Base-by-base conservation (phyloP, 108 stramenopile species). In the Fistulifera pelliculosa region DNA sequence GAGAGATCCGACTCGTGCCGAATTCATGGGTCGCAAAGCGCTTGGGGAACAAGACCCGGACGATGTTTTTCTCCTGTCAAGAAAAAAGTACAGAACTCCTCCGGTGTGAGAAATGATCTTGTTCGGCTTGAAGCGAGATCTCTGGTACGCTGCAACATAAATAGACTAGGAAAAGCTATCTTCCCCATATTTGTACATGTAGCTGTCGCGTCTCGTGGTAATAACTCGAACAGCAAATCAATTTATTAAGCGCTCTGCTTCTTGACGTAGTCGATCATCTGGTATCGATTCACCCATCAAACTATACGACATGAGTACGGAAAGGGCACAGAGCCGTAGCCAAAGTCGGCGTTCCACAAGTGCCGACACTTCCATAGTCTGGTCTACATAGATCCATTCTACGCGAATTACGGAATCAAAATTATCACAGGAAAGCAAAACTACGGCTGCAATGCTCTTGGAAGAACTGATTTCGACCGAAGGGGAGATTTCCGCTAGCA, bases 31-130 rank as follows among this genome's bases (percentile, higher is more conserved):
- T 70, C 38, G 88, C 81, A 21, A 90, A 90, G 56, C 66, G 88
- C 6, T 51, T 90, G 19, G 88, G 88, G 88, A 90, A 56, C 88
- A 90, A 69, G 88, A 79, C 38, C 88, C 88, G n/a, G 88, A 90
- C 54, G 84, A 85, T 56, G 88, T 84, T 0, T 90, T 90, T 61
- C 62, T 90, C 50, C 73, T 90, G 56, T 83, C 87, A 13, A 66
- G 81, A 27, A 83, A 75, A 41, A 19, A 35, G 6, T n/a, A 51
- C 21, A 45, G 21, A 21, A 21, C 44, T 45, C 16, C 44, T 45
- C 44, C 44, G 3, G 44, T 45, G 11, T 19, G 11, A 45, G 11
- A 45, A 45, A 45, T 8, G 16, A 45, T 17, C 16, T 5, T 21
- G 4, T 45, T 17, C 44, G 4, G 21, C 44, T 41, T 41, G 11